Base-by-base conservation (phyloP, 2,329 filamentous ascomycete genomes). In the Leptographium flavum region DNA sequence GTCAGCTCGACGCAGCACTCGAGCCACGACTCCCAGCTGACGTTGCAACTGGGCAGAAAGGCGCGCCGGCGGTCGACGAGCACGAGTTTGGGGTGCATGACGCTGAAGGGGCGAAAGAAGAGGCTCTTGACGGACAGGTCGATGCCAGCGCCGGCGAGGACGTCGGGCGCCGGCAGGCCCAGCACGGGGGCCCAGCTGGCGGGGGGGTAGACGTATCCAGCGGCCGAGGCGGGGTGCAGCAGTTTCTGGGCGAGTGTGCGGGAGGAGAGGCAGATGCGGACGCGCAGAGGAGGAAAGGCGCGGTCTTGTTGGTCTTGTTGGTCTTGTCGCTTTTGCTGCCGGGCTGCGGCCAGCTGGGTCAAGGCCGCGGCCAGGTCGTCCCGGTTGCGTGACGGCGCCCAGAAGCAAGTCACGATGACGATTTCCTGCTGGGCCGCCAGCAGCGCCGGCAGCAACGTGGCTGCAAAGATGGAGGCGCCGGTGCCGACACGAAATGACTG, bases 1-100 rank as follows among this genome's bases (percentile, higher is more conserved):
- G 68, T 67, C 11, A 90, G 61, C 45, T 78, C 75, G 4, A 90
- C 64, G 46, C 80, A 85, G 0, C 81, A 83, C 58, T 93, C 86
- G 23, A 90, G 80, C 86, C 86, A 93, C n/a, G 76, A 63, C 60
- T 92, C 86, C 83, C 83, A 92, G 55, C 82, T 87, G 5, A 93
- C 76, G 54, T 93, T 93, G 60, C 83, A 88, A 54, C 81, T 87
- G 0, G 85, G 85, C 10, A 92, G 60, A 54, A 81, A 80, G 0
- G 81, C 81, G 3, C 63, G 68, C 28, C 66, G 59, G 1, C 80
- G 71, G 57, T 93, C 86, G 1, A 90, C 60, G 14, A 92, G 69
- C 32, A 90, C 69, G 53, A 85, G 90, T 55, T 93, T 93, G 0
- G 85, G 81, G 57, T 93, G 86, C 77, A 92, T 83, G n/a, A 93